phyloP scores from a whole-genome alignment of 192 early-diverging fungal genomes.

The Entomortierella lignicola region DNA sequence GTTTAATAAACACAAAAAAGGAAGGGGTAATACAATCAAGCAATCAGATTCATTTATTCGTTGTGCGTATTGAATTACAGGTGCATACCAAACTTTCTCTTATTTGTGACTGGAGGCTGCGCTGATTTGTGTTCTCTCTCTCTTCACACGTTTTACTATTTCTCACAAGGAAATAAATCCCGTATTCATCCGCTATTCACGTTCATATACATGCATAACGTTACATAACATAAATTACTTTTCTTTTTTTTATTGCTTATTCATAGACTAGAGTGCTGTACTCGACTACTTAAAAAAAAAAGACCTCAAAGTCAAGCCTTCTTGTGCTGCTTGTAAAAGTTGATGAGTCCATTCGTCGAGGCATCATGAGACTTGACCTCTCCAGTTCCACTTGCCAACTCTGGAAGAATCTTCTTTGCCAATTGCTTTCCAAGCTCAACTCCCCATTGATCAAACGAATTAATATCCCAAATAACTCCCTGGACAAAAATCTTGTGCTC shows the following conservation, averaged over 20 bases:
- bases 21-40: no score
- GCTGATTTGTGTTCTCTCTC: no score
- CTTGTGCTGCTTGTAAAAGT: constrained; percentile 82
- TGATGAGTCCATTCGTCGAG: constrained; percentile 96
- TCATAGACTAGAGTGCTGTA: not conserved
- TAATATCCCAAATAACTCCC: constrained; percentile 97
- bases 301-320: constrained; percentile 44
- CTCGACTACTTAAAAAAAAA: not conserved
- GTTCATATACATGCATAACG: no score
- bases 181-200: no score
- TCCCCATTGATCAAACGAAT: constrained; percentile 96
- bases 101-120: no score
- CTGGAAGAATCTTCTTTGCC: constrained; percentile 95
- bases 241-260: not conserved
- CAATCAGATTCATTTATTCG: no score
- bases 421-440: constrained; percentile 99
- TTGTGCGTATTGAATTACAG: no score
- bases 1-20: no score
- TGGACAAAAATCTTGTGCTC: constrained; percentile 99
- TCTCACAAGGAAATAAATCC: no score
- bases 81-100: no score
- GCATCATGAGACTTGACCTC: constrained; percentile 85
- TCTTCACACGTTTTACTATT: no score
- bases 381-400: constrained; percentile 65
- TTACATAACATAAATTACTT: not conserved